Conservation (phyloP, 768 basidiomycete species). For the Psilocybe azurescens region DNA sequence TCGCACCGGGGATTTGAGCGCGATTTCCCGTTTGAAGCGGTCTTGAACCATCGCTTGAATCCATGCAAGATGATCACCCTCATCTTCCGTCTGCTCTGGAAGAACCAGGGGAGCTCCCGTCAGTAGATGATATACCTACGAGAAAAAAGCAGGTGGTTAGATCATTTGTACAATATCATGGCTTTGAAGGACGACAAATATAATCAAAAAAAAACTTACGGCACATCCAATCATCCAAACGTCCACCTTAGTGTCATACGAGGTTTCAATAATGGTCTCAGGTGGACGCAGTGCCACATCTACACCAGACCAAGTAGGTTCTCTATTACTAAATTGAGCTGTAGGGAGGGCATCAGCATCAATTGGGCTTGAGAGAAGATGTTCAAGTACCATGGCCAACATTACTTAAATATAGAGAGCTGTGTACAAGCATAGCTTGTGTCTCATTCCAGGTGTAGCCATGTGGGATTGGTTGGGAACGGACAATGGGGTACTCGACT, state of each 20-base stretch:
- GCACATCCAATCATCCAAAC: constrained; percentile 24
- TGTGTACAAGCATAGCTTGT: background rate
- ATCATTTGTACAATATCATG: background rate
- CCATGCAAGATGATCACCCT: constrained; percentile 14
- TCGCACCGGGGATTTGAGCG: background rate
- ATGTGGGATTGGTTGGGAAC: constrained; percentile 15
- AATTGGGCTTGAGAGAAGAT: background rate
- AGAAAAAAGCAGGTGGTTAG: background rate
- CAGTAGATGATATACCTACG: background rate
- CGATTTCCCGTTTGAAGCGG: constrained; percentile 5
- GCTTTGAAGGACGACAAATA: too few species aligned
- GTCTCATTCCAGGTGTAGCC: constrained; percentile 15
- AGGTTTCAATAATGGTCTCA: constrained; percentile 15
- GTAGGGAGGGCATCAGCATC: background rate
- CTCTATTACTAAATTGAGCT: constrained; percentile 2
- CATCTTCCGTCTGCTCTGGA: constrained; percentile 9
- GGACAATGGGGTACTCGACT: constrained; percentile 21
- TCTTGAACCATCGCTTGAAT: constrained; percentile 14
- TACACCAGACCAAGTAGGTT: constrained; percentile 12
- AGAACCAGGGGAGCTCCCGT: constrained; percentile 11
- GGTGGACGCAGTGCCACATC: constrained; percentile 15
- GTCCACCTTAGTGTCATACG: constrained; percentile 16
- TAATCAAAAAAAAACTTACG: constrained; percentile 4
- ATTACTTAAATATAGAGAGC: constrained; percentile 8
- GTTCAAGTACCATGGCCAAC: constrained; percentile 10